Evolutionary conservation across 345 rosid genomes (phyloP), one percentile per base, ranked within the genome.

Genomic region (Pistacia vera): DNA sequence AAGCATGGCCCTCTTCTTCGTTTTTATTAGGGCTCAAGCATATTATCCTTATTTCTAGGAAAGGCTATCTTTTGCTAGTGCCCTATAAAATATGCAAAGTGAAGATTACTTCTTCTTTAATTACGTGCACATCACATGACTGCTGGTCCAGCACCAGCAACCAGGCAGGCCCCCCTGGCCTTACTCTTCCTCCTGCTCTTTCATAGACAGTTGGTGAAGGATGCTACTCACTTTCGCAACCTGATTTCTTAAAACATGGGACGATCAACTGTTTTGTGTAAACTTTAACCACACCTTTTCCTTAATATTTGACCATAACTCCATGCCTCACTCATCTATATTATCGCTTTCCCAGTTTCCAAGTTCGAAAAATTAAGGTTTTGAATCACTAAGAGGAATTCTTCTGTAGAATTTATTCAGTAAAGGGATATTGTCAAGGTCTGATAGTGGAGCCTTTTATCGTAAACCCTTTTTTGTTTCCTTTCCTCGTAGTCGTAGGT

Each of bases 1-100:
- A 41, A 66, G 75, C 73, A 63, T 75, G 82, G 65, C 55, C 84
- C 57, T 72, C 54, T 41, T 70, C 70, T 30, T 46, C 59, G 51
- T 30, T 36, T 63, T 63, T 28, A 57, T 36, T 14, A 1, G 49
- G 44, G 8, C 33, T 20, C 18, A 17, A 63, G 59, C 25, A n/a
- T 36, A 60, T 14, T 28, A 57, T 66, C 63, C 80, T 48, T 46
- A 64, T 73, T 72, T 78, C 76, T n/a, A 70, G 63, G 75, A 66
- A 79, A 70, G 72, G 51, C 61, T 46, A 35, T 18, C 61, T 60
- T 77, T 54, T 36, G 33, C 28, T 56, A 20, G 52, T 69, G 78
- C 63, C 72, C 17, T 7, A 17, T 71, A 30, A 49, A 66, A 16
- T 9, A 68, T 74, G 14, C 8, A 25, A 25, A 46, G 46, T 4